A percentile compares a stretch with the other conserved stretches of the same genome.
Conservation (phyloP, 2,329 filamentous ascomycete species). For the Alternaria sp. region DNA sequence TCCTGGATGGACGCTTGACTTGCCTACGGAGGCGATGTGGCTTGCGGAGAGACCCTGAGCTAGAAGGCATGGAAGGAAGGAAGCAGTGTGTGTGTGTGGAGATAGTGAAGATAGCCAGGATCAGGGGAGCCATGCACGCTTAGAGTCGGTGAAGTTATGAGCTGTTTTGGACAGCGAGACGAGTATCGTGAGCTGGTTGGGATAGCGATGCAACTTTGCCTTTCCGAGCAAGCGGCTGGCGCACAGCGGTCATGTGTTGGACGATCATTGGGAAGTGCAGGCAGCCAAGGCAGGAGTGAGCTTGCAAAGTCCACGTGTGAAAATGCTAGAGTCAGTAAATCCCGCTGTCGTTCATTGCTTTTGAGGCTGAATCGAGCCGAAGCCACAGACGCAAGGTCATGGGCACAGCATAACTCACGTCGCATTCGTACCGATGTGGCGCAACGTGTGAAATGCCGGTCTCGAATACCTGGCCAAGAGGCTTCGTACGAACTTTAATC, state of each 20-base stretch:
- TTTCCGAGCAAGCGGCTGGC: conserved; percentile 15
- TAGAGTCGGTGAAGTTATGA: conserved; percentile 15
- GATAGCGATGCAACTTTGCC: conserved; percentile 14
- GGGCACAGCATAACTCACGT: not conserved
- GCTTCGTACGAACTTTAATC: conserved; percentile 25
- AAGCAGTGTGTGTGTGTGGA: conserved; percentile 5
- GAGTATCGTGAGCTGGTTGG: conserved; percentile 13
- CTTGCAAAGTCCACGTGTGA: conserved; percentile 5
- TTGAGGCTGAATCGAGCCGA: conserved; percentile 1
- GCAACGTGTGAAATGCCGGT: conserved; percentile 5
- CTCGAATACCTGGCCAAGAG: conserved; percentile 2
- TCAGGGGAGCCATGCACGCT: conserved; percentile 1
- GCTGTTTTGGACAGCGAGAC: conserved; percentile 12
- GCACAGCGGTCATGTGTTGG: conserved; percentile 12
- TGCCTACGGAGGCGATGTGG: conserved; percentile 17
- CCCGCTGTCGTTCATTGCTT: conserved; percentile 7
- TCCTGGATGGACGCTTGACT: conserved; percentile 13
- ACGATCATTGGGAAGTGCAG: conserved; percentile 12
- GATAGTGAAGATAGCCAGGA: not conserved
- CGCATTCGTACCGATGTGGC: conserved; percentile 10
- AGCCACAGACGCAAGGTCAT: conserved; percentile 4
- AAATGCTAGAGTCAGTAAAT: conserved; percentile 5
- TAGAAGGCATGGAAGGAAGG: conserved; percentile 18
- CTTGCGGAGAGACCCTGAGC: conserved; percentile 22
- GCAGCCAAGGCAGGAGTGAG: conserved; percentile 5